Conservation (phyloP, 495 filamentous ascomycete genomes). For the Penicillium bialowiezense region DNA sequence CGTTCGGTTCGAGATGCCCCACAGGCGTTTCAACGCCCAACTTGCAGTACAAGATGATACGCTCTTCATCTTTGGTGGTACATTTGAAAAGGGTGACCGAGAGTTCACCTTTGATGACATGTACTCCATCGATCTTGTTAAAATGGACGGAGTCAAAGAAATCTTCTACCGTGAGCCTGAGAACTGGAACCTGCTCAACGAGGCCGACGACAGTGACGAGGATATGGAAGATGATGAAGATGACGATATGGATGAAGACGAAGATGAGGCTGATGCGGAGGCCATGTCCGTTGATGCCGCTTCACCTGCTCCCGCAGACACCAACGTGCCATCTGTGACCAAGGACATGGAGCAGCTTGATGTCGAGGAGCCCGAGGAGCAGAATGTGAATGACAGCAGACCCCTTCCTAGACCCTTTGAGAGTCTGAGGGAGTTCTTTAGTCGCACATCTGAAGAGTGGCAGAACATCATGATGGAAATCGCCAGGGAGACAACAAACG, state of each 20-base stretch:
- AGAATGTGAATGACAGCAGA: conserved; percentile 41
- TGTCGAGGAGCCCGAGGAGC: conserved; percentile 55
- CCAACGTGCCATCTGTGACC: conserved; percentile 37
- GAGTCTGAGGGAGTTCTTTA: conserved; percentile 86
- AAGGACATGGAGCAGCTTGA: conserved; percentile 64
- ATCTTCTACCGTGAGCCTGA: conserved; percentile 79
- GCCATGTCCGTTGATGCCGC: conserved; percentile 39
- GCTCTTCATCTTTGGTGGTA: conserved; percentile 91
- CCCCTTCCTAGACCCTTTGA: conserved; percentile 80
- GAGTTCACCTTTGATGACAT: conserved; percentile 95
- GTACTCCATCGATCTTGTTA: conserved; percentile 86
- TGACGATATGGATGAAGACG: conserved; percentile 61
- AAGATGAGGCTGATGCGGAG: conserved; percentile 39
- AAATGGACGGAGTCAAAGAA: conserved; percentile 87
- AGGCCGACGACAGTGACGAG: conserved; percentile 62
- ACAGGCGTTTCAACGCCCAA: conserved; percentile 83
- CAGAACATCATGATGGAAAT: conserved; percentile 76
- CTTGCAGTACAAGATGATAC: conserved; percentile 88
- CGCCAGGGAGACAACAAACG: conserved; percentile 55
- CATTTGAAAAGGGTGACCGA: conserved; percentile 88
- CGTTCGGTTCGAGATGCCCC: conserved; percentile 73
- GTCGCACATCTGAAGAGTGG: conserved; percentile 84
- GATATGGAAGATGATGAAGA: conserved; percentile 69
- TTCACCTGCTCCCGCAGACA: conserved; percentile 35
- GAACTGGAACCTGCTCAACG: conserved; percentile 76